phyloP scores from a whole-genome alignment of 2,329 filamentous ascomycete genomes.

The Grosmannia huntii region DNA sequence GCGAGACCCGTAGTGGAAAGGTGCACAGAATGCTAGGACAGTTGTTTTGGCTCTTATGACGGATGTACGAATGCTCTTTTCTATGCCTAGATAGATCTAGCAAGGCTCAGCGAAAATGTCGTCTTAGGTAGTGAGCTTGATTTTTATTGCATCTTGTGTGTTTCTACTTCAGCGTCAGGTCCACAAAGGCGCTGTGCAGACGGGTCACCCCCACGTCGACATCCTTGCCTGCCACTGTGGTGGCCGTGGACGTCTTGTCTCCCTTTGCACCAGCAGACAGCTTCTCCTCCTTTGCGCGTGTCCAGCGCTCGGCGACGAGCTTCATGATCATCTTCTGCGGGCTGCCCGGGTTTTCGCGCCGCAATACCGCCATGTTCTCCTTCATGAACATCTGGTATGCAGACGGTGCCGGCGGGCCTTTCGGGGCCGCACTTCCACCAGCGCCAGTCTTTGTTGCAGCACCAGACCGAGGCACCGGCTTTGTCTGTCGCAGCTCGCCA shows the following conservation, averaged over 20 bases:
- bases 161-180: conserved; percentile 7
- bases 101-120: background rate
- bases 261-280: background rate
- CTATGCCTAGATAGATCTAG: background rate
- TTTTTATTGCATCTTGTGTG: background rate
- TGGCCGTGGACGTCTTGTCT: background rate
- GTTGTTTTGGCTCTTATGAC: background rate
- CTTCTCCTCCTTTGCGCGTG: conserved; percentile 24
- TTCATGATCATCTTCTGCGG: conserved; percentile 59
- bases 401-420: conserved; percentile 14
- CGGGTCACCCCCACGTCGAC: conserved; percentile 1
- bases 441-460: background rate
- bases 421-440: conserved; percentile 3
- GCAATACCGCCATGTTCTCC: conserved; percentile 52
- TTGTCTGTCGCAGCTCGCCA: conserved; percentile 58
- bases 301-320: conserved; percentile 51
- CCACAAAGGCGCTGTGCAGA: conserved; percentile 10
- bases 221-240: background rate
- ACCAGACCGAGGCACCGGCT: conserved; percentile 47
- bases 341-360: conserved; percentile 39
- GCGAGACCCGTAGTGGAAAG: no score
- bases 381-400: conserved; percentile 46
- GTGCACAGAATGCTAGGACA: background rate
- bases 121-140: background rate
- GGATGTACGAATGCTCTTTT: background rate